phyloP scores from a whole-genome alignment of 306 rosid genomes.

The Ammopiptanthus mongolicus region DNA sequence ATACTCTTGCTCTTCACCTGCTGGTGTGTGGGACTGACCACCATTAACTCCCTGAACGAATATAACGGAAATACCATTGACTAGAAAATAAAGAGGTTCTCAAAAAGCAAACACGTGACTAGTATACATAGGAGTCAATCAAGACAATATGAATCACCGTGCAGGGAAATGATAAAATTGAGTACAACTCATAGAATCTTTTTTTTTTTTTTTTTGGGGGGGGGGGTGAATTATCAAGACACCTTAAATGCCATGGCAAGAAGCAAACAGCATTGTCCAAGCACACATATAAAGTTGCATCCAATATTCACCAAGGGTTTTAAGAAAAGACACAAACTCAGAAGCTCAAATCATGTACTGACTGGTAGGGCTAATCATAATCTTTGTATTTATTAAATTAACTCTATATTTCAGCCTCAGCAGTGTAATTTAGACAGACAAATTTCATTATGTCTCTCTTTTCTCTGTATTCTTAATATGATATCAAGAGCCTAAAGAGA shows the following conservation, averaged over 20 bases:
- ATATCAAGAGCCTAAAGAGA: too few relatives aligned
- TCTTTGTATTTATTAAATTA: too few relatives aligned
- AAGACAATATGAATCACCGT: slow-evolving; percentile 16
- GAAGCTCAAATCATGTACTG: background rate
- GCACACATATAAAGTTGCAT: slow-evolving; percentile 1
- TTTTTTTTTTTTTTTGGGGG: too few relatives aligned
- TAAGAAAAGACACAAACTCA: background rate
- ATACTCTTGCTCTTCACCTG: slow-evolving; percentile 34
- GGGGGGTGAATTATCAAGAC: background rate
- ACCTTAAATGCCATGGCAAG: slow-evolving; percentile 10
- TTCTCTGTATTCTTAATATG: too few relatives aligned
- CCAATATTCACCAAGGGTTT: slow-evolving; percentile 1
- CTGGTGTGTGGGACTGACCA: slow-evolving; percentile 32
- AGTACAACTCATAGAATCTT: background rate
- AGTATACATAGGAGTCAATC: background rate
- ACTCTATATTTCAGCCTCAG: too few relatives aligned
- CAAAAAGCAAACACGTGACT: background rate
- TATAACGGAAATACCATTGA: slow-evolving; percentile 14
- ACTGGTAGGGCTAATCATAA: too few relatives aligned
- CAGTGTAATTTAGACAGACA: too few relatives aligned
- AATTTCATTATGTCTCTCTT: too few relatives aligned
- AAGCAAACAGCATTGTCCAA: background rate
- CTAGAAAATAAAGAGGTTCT: slow-evolving; percentile 16
- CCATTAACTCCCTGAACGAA: slow-evolving; percentile 59
- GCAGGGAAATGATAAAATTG: slow-evolving; percentile 2